A percentile compares a stretch with the other conserved stretches of the same genome.
Evolutionary conservation across 2,329 filamentous ascomycete genomes (phyloP).

Genomic region (Fusarium coffeatum): DNA sequence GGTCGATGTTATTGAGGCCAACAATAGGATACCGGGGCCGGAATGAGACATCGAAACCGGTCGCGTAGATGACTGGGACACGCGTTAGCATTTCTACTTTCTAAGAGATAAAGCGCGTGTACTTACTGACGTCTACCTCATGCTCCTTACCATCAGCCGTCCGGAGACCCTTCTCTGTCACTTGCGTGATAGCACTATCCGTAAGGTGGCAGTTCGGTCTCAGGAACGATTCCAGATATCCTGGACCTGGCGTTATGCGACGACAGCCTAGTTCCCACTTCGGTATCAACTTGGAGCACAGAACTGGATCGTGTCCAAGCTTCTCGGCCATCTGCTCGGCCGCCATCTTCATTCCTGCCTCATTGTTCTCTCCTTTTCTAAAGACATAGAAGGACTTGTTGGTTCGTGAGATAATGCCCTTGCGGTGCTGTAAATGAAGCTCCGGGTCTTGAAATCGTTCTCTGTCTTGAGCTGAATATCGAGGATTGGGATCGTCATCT

Average conservation of each 20-base stretch:
- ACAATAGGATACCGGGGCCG: conserved; percentile 62
- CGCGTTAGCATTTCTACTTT: background rate
- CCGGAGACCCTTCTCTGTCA: conserved; percentile 32
- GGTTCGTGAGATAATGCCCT: conserved; percentile 46
- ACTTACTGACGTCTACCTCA: conserved; percentile 42
- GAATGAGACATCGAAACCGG: conserved; percentile 66
- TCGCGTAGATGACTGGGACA: conserved; percentile 63
- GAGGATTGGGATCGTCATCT: conserved; percentile 46
- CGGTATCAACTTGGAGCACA: conserved; percentile 38
- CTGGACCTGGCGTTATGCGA: conserved; percentile 38
- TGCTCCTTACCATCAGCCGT: conserved; percentile 39
- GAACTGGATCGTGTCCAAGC: conserved; percentile 35
- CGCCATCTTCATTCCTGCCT: conserved; percentile 37
- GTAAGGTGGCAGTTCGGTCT: conserved; percentile 37
- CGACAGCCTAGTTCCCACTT: conserved; percentile 41
- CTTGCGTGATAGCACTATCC: conserved; percentile 34
- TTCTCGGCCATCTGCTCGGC: conserved; percentile 42
- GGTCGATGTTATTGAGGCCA: conserved; percentile 59
- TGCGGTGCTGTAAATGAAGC: conserved; percentile 63
- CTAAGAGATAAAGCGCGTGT: background rate
- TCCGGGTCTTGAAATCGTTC: conserved; percentile 63
- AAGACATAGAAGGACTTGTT: conserved; percentile 54
- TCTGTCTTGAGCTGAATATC: conserved; percentile 55
- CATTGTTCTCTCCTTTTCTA: conserved; percentile 39
- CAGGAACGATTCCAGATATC: conserved; percentile 40